Evolutionary conservation across 2,329 filamentous ascomycete genomes (phyloP).

Genomic region (Trichoderma cornu-damae): DNA sequence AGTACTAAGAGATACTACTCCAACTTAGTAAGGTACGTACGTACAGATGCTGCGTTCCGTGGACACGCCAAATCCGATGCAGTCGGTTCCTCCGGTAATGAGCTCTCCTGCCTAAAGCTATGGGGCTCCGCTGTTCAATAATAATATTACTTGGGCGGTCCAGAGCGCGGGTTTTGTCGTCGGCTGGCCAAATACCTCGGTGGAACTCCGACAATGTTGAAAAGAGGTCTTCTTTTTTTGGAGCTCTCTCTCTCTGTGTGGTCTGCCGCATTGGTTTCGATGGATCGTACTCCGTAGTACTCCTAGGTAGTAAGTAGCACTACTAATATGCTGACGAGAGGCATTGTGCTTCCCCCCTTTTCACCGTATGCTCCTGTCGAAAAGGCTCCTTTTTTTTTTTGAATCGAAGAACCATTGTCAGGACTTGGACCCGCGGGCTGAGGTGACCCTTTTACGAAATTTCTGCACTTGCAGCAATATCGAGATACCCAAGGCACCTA

Average conservation of each 20-base stretch:
- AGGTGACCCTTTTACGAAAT: neutral
- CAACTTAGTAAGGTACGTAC: neutral
- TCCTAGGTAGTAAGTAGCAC: too few species aligned
- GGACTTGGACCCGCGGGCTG: neutral
- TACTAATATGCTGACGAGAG: conserved; percentile 13
- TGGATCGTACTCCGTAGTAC: too few species aligned
- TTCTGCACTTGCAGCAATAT: neutral
- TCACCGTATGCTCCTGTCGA: neutral
- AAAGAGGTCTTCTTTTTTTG: neutral
- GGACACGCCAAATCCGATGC: conserved; percentile 1
- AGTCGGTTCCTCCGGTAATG: conserved; percentile 16
- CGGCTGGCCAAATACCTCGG: neutral
- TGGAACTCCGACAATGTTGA: neutral
- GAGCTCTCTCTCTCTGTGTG: too few species aligned
- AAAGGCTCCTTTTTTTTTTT: neutral
- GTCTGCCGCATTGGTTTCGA: neutral
- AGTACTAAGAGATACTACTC: too few species aligned
- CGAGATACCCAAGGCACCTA: neutral
- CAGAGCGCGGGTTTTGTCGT: conserved; percentile 10
- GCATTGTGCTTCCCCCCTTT: neutral
- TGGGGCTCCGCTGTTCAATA: conserved; percentile 7
- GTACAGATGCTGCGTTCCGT: neutral
- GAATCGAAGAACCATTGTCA: neutral
- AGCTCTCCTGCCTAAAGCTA: conserved; percentile 15
- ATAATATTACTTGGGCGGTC: neutral